phyloP scores from a whole-genome alignment of 2,329 filamentous ascomycete species.

The Curvularia eragrostidis region DNA sequence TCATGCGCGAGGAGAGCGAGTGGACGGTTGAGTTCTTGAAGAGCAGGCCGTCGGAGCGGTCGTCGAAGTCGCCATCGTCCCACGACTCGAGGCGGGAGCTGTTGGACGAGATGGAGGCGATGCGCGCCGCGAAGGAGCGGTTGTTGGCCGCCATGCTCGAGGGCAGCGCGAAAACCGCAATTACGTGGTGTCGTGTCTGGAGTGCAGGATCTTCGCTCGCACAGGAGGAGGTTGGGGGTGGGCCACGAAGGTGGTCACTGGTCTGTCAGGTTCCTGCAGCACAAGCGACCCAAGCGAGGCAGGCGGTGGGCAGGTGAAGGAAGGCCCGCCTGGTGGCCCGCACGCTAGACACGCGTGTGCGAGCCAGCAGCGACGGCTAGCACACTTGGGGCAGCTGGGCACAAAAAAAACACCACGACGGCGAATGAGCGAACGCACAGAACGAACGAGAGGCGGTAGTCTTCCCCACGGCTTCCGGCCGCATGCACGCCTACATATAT shows the following conservation, averaged over 20 bases:
- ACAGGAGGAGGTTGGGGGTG: constrained; percentile 15
- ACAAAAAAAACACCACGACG: neutral
- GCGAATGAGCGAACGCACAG: neutral
- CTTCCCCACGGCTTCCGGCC: neutral
- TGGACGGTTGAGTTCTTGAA: constrained; percentile 74
- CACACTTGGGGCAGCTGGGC: neutral
- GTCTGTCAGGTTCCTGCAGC: constrained; percentile 17
- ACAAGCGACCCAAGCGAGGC: constrained; percentile 15
- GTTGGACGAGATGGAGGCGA: constrained; percentile 61
- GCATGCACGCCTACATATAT: neutral
- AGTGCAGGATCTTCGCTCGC: constrained; percentile 17
- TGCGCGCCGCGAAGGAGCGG: constrained; percentile 50
- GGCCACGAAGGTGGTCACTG: constrained; percentile 15
- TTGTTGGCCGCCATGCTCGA: constrained; percentile 40
- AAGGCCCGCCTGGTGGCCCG: constrained; percentile 13
- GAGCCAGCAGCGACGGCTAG: constrained; percentile 5
- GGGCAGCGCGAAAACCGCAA: constrained; percentile 25
- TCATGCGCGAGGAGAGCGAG: constrained; percentile 81
- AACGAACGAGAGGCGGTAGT: neutral
- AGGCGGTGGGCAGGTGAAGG: constrained; percentile 14
- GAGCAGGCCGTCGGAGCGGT: constrained; percentile 66
- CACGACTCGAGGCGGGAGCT: constrained; percentile 70
- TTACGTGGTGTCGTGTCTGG: constrained; percentile 21
- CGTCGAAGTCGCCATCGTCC: constrained; percentile 59
- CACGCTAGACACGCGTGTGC: constrained; percentile 8